A percentile compares a stretch with the other conserved stretches of the same genome.
Conservation (phyloP, 176 grass and related monocot species). For the Saccharum officinarum region DNA sequence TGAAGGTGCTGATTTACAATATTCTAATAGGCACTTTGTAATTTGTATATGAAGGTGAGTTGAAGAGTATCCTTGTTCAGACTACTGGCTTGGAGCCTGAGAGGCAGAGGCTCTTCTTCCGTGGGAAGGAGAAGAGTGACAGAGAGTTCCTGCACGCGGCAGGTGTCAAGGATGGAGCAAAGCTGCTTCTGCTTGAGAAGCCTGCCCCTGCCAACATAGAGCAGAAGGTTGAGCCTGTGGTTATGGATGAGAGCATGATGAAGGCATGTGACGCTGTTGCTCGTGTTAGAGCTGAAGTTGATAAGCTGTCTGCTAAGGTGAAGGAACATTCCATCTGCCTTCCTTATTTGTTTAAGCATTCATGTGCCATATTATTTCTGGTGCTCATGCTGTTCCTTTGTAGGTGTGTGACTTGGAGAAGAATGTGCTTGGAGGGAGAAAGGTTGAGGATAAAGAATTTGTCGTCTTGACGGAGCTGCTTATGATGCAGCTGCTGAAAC, state of each 20-base stretch:
- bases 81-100: conserved; percentile 63
- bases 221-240: conserved; percentile 46
- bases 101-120: conserved; percentile 79
- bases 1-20: neutral
- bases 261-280: conserved; percentile 68
- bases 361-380: neutral
- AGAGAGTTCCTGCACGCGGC: conserved; percentile 62
- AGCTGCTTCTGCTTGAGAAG: conserved; percentile 78
- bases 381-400: neutral
- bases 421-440: conserved; percentile 53
- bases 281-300: conserved; percentile 71
- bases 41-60: conserved; percentile 63
- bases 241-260: conserved; percentile 62
- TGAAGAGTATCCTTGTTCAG: conserved; percentile 69
- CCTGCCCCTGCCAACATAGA: conserved; percentile 51
- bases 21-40: neutral
- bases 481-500: conserved; percentile 86
- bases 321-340: conserved; percentile 1
- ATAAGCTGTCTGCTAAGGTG: conserved; percentile 79
- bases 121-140: conserved; percentile 83
- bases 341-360: conserved; percentile 10
- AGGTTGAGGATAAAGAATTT: conserved; percentile 80
- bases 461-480: conserved; percentile 78
- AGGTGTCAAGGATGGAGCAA: conserved; percentile 80
- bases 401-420: conserved; percentile 85